phyloP scores from a whole-genome alignment of 345 rosid genomes.

The Limnanthes douglasii region DNA sequence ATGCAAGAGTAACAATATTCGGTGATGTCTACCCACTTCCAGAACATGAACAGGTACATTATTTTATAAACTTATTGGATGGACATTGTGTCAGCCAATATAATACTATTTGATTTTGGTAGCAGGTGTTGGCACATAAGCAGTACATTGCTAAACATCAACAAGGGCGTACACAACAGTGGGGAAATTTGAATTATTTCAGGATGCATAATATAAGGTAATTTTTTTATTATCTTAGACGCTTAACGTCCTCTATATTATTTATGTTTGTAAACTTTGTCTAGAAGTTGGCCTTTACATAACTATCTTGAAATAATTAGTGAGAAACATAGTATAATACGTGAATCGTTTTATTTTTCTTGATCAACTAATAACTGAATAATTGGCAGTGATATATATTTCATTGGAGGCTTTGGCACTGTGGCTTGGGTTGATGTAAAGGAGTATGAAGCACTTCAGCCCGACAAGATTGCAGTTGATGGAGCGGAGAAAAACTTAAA shows the following conservation, averaged over 20 bases:
- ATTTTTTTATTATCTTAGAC: not conserved
- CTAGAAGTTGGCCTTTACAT: not conserved
- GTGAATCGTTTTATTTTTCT: not conserved
- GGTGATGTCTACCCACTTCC: slow-evolving; percentile 91
- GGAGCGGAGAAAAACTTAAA: slow-evolving; percentile 90
- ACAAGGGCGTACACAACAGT: slow-evolving; percentile 81
- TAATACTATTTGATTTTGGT: slow-evolving; percentile 7
- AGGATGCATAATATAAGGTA: slow-evolving; percentile 97
- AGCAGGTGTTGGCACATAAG: slow-evolving; percentile 94
- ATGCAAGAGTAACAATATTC: slow-evolving; percentile 91
- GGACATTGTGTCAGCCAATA: not conserved
- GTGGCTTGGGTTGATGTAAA: slow-evolving; percentile 94
- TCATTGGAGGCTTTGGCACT: slow-evolving; percentile 97
- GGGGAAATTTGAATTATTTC: slow-evolving; percentile 96
- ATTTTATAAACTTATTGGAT: not conserved
- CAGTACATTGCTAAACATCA: slow-evolving; percentile 84
- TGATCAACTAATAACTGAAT: not conserved
- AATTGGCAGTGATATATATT: slow-evolving; percentile 68
- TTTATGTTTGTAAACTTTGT: not conserved
- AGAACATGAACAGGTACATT: slow-evolving; percentile 59
- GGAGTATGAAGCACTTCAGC: slow-evolving; percentile 67
- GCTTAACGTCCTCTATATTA: not conserved
- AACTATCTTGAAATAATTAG: not conserved
- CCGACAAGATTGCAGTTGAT: slow-evolving; percentile 91
- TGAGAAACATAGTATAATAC: not conserved